Evolutionary conservation across 2,329 filamentous ascomycete species (phyloP), one percentile per base, ranked within the genome.

Genomic region (Thelonectria discophora): DNA sequence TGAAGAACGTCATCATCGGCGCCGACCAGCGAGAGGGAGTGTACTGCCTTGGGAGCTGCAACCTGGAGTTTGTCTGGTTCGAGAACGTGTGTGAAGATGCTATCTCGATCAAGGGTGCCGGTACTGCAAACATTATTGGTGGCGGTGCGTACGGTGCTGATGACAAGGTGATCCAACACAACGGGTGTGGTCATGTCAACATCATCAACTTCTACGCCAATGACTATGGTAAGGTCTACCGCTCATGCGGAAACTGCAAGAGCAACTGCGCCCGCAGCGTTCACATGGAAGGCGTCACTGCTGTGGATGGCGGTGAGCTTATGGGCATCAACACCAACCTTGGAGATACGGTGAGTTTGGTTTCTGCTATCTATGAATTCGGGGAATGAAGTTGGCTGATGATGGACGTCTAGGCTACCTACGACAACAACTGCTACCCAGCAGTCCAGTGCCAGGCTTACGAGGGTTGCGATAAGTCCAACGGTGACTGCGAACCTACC

Each of bases 41-140:
- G 5, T 79, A 82, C 73, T 82, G 80, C 69, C 65, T 75, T 37
- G 81, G 81, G 3, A 49, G 73, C 1, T 82, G 80, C 67, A 81
- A 69, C 2, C 67, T 82, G 9, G 73, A 79, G 64, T 80, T 77
- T n/a, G 82, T 83, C 43, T 84, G 81, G 81, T 84, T 81, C 60
- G 77, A 79, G 55, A 77, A 81, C 27, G 80, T 82, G 49, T 82
- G 80, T 61, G 80, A 82, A 57, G 69, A 72, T 13, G 67, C 67
- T 54, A 69, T 69, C 58, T 61, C 58, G 20, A 66, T 69, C 68
- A 69, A 68, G 76, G 78, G 77, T 9, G 72, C 75, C 50, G 73
- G 74, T 6, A 72, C 77, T 2, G 72, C 78, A 42, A 76, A 75
- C 65, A 79, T 82, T 50, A 76, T 75, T 24, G 79, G 78, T 3